Base-by-base conservation (phyloP, 2,329 filamentous ascomycete species). In the Monilinia polystroma region DNA sequence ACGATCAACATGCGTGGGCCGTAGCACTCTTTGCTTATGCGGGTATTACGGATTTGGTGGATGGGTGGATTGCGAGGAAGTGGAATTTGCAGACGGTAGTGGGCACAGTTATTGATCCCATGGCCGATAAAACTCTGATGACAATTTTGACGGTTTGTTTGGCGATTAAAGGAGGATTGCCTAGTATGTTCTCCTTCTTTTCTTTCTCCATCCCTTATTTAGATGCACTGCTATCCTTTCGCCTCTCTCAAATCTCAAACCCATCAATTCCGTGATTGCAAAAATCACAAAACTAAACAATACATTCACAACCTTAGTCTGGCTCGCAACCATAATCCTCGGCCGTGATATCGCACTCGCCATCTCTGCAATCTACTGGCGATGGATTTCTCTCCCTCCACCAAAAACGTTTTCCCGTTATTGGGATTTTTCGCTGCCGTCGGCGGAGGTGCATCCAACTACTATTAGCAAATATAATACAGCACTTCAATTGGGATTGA, bases 91-190 rank as follows among this genome's bases (percentile, higher is more conserved):
- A 95, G 78, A 98, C 95, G 0, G 94, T 99, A 1, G 92, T 98
- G 12, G 95, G 95, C 65, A 96, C 92, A 65, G 87, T 99, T 41
- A 92, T 99, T 69, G 93, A 97, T 75, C 95, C 95, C 7, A 95
- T 97, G 90, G 95, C 95, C 3, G 95, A 99, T 79, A 99, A 99
- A 81, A 85, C 87, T 11, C 84, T 99, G 70, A 98, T 99, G 95
- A 97, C 94, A 0, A 87, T 97, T 67, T 79, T 96, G 73, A 96
- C 94, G 0, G 88, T 94, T 16, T 93, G 91, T 71, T 80, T 98
- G 55, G 93, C 93, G 4, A 83, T 90, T 69, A 93, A 97, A 73
- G 93, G 92, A 4, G 85, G 87, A 18, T 82, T 99, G 62, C 93
- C 94, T 67, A 81, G 90, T 93, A 81, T 72, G 86, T 80, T 43